Base-by-base conservation (phyloP, 345 rosid species). In the Citrus hindsii region DNA sequence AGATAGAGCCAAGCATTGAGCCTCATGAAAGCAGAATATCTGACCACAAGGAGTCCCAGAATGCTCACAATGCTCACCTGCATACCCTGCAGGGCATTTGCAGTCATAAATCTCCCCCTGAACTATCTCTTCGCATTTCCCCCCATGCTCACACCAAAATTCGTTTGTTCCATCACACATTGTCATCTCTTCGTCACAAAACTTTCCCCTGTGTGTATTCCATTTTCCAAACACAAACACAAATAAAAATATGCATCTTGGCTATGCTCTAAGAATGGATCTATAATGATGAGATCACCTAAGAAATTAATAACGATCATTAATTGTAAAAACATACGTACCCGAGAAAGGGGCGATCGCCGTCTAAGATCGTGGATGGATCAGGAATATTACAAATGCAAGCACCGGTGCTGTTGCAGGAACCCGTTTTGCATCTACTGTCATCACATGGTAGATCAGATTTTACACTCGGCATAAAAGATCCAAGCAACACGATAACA, bases 101-200 rank as follows among this genome's bases (percentile, higher is more conserved):
- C 84, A 85, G 8, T 48, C 67, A 58, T 85, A 83, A 2, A 68
- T 64, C 75, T 85, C 86, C 4, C 86, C 88, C 77, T 81, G 86
- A 61, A 85, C 82, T 16, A 83, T 83, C 81, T 81, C 86, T 42
- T 80, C 75, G 35, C 86, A 83, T 35, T 37, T 76, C 74, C 86
- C 84, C 6, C 79, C 84, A 38, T 79, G 76, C 53, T 81, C 81
- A 13, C 88, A 85, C 88, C 88, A 85, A 59, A 82, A 83, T 32
- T 80, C 69, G 58, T 80, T 83, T 2, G 82, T 83, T n/a, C 86
- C 88, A 10, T 85, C 86, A 63, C 88, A 85, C 85, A 85, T 85
- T 37, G 80, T 83, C 88, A 76, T 85, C 71, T 82, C 80, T 74
- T 81, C 83, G 38, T 83, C 76, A 33, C 86, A 85, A 22, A 56